Evolutionary conservation across 371 early-diverging fungal species (phyloP).

Genomic region (Mortierella sp.): DNA sequence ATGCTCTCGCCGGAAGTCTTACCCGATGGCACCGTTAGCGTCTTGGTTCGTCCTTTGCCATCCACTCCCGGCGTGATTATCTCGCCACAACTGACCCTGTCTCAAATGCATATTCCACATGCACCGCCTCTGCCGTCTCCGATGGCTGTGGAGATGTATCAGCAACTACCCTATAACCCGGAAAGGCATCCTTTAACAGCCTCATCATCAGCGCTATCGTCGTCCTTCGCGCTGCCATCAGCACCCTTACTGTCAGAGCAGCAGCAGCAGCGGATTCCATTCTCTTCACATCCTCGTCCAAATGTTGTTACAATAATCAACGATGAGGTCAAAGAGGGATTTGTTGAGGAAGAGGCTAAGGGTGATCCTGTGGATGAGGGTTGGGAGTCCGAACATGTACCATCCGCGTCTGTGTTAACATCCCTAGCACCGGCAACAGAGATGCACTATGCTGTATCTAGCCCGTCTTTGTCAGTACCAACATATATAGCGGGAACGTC

Average conservation of each 20-base stretch:
- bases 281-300: slow-evolving; percentile 11
- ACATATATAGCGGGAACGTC: too few species aligned
- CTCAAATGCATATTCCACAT: not conserved
- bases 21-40: slow-evolving; percentile 15
- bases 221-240: not conserved
- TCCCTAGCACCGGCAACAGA: too few species aligned
- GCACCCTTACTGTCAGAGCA: slow-evolving; percentile 1
- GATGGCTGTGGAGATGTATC: not conserved
- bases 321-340: slow-evolving; percentile 5
- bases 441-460: too few species aligned
- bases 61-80: not conserved
- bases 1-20: slow-evolving; percentile 3
- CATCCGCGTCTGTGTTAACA: too few species aligned
- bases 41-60: slow-evolving; percentile 19
- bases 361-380: not conserved
- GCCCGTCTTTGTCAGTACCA: too few species aligned
- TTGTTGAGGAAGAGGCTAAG: not conserved
- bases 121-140: not conserved
- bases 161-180: not conserved
- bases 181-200: not conserved
- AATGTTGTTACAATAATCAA: not conserved
- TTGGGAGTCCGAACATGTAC: too few species aligned
- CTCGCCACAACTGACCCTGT: not conserved
- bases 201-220: not conserved
- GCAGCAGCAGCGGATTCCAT: not conserved